Percentiles rank a stretch among this genome's conserved stretches.
Evolutionary conservation across 1,139 yeast species (phyloP).

Genomic region (Geotrichum citri-aurantii): DNA sequence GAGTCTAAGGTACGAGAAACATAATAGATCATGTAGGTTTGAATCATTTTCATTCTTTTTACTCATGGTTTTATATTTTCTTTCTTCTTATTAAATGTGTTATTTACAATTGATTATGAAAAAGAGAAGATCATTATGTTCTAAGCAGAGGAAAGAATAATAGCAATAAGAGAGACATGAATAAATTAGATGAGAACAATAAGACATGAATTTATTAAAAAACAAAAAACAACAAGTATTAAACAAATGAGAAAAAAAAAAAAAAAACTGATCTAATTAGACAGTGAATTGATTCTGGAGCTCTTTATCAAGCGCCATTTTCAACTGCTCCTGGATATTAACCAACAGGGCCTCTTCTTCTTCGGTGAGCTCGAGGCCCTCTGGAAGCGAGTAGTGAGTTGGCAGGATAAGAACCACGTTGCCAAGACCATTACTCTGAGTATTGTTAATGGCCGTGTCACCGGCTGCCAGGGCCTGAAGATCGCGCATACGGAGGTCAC

Average conservation of each 20-base stretch:
- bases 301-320: conserved; percentile 1
- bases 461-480: conserved; percentile 3
- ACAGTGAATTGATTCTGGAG: background rate
- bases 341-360: conserved; percentile 19
- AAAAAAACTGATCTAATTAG: background rate
- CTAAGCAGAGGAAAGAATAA: too few relatives aligned
- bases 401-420: conserved; percentile 18
- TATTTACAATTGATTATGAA: too few relatives aligned
- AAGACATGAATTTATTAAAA: too few relatives aligned
- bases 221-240: background rate
- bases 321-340: conserved; percentile 18
- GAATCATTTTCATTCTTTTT: too few relatives aligned
- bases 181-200: too few relatives aligned
- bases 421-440: background rate
- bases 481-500: conserved; percentile 8
- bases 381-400: conserved; percentile 16
- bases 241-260: background rate
- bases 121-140: too few relatives aligned
- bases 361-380: conserved; percentile 17
- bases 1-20: too few relatives aligned
- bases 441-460: background rate
- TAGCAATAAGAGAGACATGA: too few relatives aligned
- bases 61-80: too few relatives aligned
- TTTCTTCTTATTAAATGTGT: too few relatives aligned
- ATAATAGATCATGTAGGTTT: too few relatives aligned